Percentiles rank a stretch among this genome's conserved stretches.
phyloP scores from a whole-genome alignment of 805 yeast genomes.

The Ogataea wickerhamii region DNA sequence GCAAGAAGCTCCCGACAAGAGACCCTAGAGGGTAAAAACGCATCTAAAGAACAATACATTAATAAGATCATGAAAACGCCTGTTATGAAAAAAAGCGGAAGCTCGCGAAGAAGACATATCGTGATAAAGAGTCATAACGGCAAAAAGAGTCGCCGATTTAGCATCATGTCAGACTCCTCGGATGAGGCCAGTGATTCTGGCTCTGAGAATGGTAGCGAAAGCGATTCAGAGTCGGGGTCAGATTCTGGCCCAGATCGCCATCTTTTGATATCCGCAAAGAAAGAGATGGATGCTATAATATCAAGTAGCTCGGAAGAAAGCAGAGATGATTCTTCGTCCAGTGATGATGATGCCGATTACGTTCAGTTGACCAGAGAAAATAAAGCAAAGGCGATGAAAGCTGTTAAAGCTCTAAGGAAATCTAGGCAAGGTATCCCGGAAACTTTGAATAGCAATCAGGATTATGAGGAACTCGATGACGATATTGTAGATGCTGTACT shows the following conservation, averaged over 20 bases:
- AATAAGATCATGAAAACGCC: constrained; percentile 20
- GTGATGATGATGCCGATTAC: constrained; percentile 68
- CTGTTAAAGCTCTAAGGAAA: constrained; percentile 32
- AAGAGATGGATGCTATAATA: constrained; percentile 26
- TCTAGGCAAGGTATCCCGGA: constrained; percentile 19
- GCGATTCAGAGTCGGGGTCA: constrained; percentile 9
- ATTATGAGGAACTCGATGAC: constrained; percentile 40
- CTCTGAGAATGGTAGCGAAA: constrained; percentile 27
- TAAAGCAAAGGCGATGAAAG: constrained; percentile 53
- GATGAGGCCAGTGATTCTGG: constrained; percentile 17
- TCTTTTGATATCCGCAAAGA: constrained; percentile 6
- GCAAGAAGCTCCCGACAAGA: constrained; percentile 3
- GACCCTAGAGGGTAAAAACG: neutral
- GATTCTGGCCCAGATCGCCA: neutral
- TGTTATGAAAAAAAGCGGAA: constrained; percentile 28
- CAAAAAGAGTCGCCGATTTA: constrained; percentile 16
- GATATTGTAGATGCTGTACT: constrained; percentile 41
- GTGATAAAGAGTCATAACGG: neutral
- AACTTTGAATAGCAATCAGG: constrained; percentile 12
- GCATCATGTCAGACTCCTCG: constrained; percentile 24
- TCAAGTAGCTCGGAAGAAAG: constrained; percentile 33
- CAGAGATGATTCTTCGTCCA: constrained; percentile 44
- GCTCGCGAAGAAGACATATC: constrained; percentile 5
- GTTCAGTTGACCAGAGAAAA: constrained; percentile 68
- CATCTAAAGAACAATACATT: neutral